Evolutionary conservation across 2,329 filamentous ascomycete species (phyloP), one percentile per base, ranked within the genome.

Genomic region (Aspergillus novofumigatus): DNA sequence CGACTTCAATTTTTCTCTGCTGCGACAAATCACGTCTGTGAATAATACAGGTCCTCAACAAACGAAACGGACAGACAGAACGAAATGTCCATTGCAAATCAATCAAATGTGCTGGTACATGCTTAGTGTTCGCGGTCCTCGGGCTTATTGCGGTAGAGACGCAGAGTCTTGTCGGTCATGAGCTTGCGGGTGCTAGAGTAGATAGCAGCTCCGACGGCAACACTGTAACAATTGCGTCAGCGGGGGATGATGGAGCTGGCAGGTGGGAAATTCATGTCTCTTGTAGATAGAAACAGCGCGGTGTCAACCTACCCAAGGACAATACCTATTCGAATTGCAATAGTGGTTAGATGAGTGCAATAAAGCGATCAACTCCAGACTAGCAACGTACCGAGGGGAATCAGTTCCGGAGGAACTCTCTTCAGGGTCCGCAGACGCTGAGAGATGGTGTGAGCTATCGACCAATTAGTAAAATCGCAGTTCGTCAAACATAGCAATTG

Each of bases 401-500:
- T 86, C 84, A 99, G 84, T 84, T 99, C 94, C 67, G 91, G 86
- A 67, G 94, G 94, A 73, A 97, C 89, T 80, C 87, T 87, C 84
- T 89, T 92, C 72, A 97, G 83, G 75, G 86, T 88, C 75, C 92
- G 90, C 70, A 99, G 83, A 75, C 93, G 91, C 83, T 97, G 94
- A 66, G 93, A 96, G 78, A 97, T 86, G 70, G 93, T 97, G 82
- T 97, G 94, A 75, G 91, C 94, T 99, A 57, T 47, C 68, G 65
- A 61, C 51, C 25, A 51, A 62, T 72, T 60, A 70, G 66, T 64
- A 60, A 57, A 62, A 59, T 55, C 49, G 38, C 29, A 25, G 42
- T 23, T 7, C 11, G 23, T 48, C 21, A 45, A 32, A 41, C 49
- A 42, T 29, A 29, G 28, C 51, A 23, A 25, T 45, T 44, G 29